phyloP scores from a whole-genome alignment of 139 green algal genomes.

The Closterium sp. region DNA sequence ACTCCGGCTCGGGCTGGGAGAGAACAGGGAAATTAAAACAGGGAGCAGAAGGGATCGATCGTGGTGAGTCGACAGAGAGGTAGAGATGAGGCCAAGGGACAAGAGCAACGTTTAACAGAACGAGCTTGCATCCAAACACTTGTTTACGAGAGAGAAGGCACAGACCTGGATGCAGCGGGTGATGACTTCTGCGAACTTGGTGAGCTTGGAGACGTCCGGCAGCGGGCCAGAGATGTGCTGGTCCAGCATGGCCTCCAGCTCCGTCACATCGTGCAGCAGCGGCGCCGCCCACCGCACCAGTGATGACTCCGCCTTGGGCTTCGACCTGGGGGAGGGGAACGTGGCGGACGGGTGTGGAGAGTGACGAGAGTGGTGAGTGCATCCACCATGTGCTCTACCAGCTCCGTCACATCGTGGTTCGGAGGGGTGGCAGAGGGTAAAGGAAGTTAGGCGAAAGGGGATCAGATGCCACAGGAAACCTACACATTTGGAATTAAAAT shows the following conservation, averaged over 20 bases:
- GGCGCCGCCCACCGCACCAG: constrained; percentile 43
- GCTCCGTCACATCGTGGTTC: too few relatives aligned
- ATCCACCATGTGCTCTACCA: too few relatives aligned
- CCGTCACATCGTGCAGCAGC: constrained; percentile 21
- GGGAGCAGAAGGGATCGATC: neutral
- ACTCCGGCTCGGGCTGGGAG: constrained; percentile 37
- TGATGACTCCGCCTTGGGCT: constrained; percentile 16
- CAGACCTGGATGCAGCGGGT: constrained; percentile 39
- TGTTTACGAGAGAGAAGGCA: neutral
- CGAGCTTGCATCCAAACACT: too few relatives aligned
- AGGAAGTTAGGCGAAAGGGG: too few relatives aligned
- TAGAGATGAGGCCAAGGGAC: neutral
- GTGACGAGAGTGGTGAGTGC: too few relatives aligned
- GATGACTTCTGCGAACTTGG: constrained; percentile 35
- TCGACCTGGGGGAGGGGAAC: neutral
- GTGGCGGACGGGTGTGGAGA: too few relatives aligned
- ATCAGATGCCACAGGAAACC: too few relatives aligned
- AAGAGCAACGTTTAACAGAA: neutral
- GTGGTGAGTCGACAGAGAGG: neutral
- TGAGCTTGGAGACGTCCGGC: constrained; percentile 2
- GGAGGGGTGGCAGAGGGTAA: too few relatives aligned
- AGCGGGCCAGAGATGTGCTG: neutral
- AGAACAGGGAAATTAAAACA: neutral
- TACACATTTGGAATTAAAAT: too few relatives aligned
- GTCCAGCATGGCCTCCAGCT: constrained; percentile 36